phyloP scores from a whole-genome alignment of 2,329 filamentous ascomycete species.

The Fusarium abutilonis region DNA sequence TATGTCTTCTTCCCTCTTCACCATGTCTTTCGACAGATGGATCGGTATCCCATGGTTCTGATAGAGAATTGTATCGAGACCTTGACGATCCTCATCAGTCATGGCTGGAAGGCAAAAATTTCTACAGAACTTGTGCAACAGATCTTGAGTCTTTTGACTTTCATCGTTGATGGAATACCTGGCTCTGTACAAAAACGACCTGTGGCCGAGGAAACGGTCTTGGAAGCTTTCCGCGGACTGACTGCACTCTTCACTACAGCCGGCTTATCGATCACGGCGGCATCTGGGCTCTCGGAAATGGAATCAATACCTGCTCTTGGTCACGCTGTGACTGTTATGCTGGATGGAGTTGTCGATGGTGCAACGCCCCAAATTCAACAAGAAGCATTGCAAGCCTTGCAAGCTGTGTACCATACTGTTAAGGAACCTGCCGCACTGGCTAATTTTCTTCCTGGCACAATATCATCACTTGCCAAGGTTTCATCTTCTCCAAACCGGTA shows the following conservation, averaged over 20 bases:
- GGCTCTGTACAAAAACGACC: conserved; percentile 57
- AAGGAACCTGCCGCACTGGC: conserved; percentile 79
- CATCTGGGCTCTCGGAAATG: conserved; percentile 62
- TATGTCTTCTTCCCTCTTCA: conserved; percentile 95
- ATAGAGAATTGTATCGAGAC: conserved; percentile 82
- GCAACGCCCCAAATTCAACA: conserved; percentile 74
- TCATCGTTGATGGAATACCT: conserved; percentile 79
- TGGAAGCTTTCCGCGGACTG: conserved; percentile 77
- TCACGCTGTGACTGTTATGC: conserved; percentile 80
- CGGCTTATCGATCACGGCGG: conserved; percentile 59
- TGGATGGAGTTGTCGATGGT: conserved; percentile 76
- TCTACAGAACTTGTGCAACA: conserved; percentile 80
- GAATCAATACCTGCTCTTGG: conserved; percentile 80
- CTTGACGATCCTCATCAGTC: conserved; percentile 74
- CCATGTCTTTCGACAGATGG: conserved; percentile 81
- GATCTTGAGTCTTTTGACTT: conserved; percentile 83
- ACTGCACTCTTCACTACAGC: conserved; percentile 71
- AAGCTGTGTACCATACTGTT: conserved; percentile 69
- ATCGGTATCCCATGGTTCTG: conserved; percentile 74
- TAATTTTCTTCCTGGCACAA: conserved; percentile 86
- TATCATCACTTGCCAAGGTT: conserved; percentile 82
- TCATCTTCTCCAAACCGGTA: conserved; percentile 72
- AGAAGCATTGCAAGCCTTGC: conserved; percentile 72
- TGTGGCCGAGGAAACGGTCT: conserved; percentile 76
- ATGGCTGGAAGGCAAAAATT: conserved; percentile 82